Percentiles rank a stretch among this genome's conserved stretches.
phyloP scores from a whole-genome alignment of 805 yeast species.

The Wickerhamiella siamensis region DNA sequence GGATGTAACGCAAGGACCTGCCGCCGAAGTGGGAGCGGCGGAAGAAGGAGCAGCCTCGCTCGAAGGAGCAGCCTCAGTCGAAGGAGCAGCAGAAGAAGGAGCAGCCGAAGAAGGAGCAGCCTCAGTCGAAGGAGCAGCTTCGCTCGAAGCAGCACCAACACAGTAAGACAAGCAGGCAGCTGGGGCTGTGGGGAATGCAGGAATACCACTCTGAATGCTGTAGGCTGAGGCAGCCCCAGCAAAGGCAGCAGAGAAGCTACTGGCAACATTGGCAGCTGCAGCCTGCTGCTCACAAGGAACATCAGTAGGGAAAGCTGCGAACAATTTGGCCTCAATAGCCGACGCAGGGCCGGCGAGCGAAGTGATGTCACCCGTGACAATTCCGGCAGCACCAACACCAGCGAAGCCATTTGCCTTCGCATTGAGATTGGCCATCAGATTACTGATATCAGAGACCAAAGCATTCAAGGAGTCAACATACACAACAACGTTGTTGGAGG shows the following conservation, averaged over 20 bases:
- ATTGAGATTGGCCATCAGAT: slow-evolving; percentile 14
- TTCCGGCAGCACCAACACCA: slow-evolving; percentile 13
- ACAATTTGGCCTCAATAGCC: background rate
- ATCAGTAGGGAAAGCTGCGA: background rate
- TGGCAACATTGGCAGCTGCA: background rate
- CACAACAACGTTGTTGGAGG: slow-evolving; percentile 10
- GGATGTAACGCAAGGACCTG: background rate
- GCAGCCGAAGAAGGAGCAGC: background rate
- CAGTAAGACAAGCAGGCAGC: background rate
- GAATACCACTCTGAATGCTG: background rate
- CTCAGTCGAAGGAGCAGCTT: background rate
- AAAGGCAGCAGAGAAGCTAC: background rate
- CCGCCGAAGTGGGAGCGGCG: background rate
- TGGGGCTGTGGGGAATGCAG: background rate
- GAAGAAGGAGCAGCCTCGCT: background rate
- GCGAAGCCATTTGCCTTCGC: slow-evolving; percentile 18
- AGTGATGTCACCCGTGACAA: slow-evolving; percentile 17
- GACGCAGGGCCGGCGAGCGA: slow-evolving; percentile 5
- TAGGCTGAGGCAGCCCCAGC: background rate
- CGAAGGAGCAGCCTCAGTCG: background rate
- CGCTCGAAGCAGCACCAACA: background rate
- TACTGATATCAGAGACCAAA: slow-evolving; percentile 11
- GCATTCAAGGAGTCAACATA: slow-evolving; percentile 4
- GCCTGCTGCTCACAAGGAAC: background rate
- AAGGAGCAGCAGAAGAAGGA: background rate